Evolutionary conservation across 2,329 filamentous ascomycete genomes (phyloP).

Genomic region (Fusarium subtropicale): DNA sequence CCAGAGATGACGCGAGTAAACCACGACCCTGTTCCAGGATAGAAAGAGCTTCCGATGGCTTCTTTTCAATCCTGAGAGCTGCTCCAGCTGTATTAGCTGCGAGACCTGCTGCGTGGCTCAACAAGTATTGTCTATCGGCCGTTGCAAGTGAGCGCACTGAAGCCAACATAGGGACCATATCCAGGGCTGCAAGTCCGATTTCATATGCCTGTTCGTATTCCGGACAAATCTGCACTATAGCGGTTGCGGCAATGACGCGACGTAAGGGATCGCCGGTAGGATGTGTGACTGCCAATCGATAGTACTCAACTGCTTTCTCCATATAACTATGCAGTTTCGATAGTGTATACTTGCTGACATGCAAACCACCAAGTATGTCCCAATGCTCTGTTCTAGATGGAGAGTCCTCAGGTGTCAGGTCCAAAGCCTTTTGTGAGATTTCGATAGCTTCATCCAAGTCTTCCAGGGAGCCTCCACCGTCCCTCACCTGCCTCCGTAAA

Average conservation of each 20-base stretch:
- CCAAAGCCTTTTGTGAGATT: accelerated
- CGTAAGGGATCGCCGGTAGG: background rate
- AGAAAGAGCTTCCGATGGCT: background rate
- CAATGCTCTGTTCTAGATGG: background rate
- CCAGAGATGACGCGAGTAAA: background rate
- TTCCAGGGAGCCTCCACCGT: background rate
- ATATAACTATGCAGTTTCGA: accelerated
- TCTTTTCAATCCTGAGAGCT: background rate
- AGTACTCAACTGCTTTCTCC: background rate
- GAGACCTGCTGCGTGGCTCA: background rate
- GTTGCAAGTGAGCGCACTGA: background rate
- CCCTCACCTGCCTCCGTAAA: background rate
- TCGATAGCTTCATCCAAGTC: background rate
- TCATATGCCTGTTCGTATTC: background rate
- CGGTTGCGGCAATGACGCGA: background rate
- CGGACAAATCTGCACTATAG: background rate
- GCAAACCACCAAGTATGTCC: accelerated
- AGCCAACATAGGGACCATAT: background rate
- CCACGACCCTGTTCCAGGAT: background rate
- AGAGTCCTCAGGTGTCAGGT: background rate
- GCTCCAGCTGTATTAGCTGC: background rate
- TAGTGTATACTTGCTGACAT: background rate
- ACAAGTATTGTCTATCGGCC: background rate
- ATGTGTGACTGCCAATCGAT: background rate
- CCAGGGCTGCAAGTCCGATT: background rate